phyloP scores from a whole-genome alignment of 1,139 yeast genomes.

The Zygoascus meyerae region DNA sequence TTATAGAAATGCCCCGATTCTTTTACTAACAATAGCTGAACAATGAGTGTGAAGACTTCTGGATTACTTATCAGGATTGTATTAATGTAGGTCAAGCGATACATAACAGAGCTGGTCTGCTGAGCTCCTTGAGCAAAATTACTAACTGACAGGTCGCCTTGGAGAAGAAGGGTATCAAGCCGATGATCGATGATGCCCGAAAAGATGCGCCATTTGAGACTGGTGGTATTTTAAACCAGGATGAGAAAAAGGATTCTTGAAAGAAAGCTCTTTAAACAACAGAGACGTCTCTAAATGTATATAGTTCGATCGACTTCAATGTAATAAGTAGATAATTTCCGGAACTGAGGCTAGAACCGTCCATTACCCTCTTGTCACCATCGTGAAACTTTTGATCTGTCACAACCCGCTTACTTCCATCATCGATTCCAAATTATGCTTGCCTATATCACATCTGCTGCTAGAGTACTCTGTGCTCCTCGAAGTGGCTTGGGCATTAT shows the following conservation, averaged over 20 bases:
- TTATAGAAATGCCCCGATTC: not conserved
- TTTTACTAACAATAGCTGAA: slow-evolving; percentile 9
- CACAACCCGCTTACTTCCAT: not conserved
- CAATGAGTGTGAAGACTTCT: slow-evolving; percentile 86
- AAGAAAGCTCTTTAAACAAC: not conserved
- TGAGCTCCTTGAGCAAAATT: not conserved
- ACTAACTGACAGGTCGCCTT: slow-evolving; percentile 41
- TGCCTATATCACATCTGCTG: not conserved
- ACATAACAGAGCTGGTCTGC: too few species aligned
- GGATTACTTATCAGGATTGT: slow-evolving; percentile 84
- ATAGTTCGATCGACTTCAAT: not conserved
- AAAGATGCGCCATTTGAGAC: slow-evolving; percentile 84
- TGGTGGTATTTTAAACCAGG: slow-evolving; percentile 43
- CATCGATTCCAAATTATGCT: not conserved
- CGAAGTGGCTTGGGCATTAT: slow-evolving; percentile 7
- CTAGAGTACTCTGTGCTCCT: slow-evolving; percentile 1
- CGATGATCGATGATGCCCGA: slow-evolving; percentile 87
- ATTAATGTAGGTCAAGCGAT: slow-evolving; percentile 47
- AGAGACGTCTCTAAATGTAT: not conserved
- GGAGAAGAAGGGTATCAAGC: slow-evolving; percentile 64
- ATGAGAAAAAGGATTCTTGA: slow-evolving; percentile 11
- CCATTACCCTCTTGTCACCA: slow-evolving; percentile 1
- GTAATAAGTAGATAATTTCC: too few species aligned
- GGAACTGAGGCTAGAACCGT: too few species aligned
- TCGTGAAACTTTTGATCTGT: not conserved